Evolutionary conservation across 2,329 filamentous ascomycete genomes (phyloP).

Genomic region (Massarina eburnea): DNA sequence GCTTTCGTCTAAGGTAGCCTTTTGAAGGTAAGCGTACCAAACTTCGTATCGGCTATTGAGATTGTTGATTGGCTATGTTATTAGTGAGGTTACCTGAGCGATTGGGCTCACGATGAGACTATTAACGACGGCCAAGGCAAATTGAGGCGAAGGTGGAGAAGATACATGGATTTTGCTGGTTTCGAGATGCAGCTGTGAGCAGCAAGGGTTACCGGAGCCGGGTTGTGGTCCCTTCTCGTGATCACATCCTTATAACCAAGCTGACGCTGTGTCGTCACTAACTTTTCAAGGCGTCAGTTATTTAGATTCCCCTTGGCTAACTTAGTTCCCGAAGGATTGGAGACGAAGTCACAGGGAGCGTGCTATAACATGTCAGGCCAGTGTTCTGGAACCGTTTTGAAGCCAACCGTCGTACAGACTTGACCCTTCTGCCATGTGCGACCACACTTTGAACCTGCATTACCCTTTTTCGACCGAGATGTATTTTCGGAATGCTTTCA

Average conservation of each 20-base stretch:
- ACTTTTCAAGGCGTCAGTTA: conserved; percentile 9
- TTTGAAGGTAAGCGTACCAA: conserved; percentile 23
- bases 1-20: conserved; percentile 33
- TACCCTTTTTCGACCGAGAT: conserved; percentile 17
- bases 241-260: conserved; percentile 9
- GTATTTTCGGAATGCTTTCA: conserved; percentile 14
- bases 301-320: conserved; percentile 12
- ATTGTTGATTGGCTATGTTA: conserved; percentile 27
- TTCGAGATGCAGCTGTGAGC: conserved; percentile 11
- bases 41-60: conserved; percentile 20
- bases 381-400: conserved; percentile 13
- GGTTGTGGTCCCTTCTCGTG: conserved; percentile 3
- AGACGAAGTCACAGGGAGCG: conserved; percentile 26
- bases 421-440: conserved; percentile 12
- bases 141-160: conserved; percentile 22
- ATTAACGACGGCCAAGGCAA: conserved; percentile 25
- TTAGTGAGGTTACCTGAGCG: conserved; percentile 2
- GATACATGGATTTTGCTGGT: conserved; percentile 12
- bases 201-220: conserved; percentile 19
- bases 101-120: conserved; percentile 7
- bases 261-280: conserved; percentile 16
- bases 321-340: conserved; percentile 19
- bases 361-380: conserved; percentile 23
- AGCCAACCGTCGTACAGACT: conserved; percentile 14
- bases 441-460: conserved; percentile 20